These are phyloP conservation scores for Diaporthe australafricana DNA, from an alignment of 2,329 filamentous ascomycete species.

Conservation along the genomic window DNA sequence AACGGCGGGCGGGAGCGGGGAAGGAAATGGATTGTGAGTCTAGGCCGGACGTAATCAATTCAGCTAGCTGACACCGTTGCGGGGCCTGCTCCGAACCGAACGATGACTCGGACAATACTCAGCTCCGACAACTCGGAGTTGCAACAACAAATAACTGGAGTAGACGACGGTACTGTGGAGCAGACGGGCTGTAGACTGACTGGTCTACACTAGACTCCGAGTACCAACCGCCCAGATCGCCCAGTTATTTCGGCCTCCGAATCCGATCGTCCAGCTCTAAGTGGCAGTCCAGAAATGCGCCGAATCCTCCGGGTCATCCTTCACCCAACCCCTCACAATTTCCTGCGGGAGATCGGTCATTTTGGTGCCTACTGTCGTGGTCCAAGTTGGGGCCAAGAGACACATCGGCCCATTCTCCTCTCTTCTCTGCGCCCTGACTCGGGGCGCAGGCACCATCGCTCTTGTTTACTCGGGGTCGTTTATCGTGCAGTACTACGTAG, in stretches of 20 bases:
- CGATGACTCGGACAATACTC: slow-evolving; percentile 12
- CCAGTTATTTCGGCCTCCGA: background rate
- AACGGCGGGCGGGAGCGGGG: background rate
- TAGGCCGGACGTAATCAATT: background rate
- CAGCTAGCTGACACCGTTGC: slow-evolving; percentile 14
- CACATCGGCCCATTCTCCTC: background rate
- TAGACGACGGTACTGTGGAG: background rate
- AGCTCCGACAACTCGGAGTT: background rate
- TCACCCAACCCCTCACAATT: background rate
- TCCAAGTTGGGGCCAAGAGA: background rate
- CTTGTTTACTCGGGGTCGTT: background rate
- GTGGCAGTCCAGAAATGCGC: background rate
- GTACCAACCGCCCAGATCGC: no score
- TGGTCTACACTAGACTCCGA: background rate
- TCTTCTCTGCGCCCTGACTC: slow-evolving; percentile 1
- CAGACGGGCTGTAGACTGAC: no score
- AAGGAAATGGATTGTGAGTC: background rate
- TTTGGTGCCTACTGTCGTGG: background rate
- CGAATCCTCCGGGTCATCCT: slow-evolving; percentile 14
- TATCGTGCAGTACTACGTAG: background rate
- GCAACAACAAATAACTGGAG: background rate
- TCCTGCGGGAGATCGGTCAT: background rate
- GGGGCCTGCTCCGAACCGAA: background rate
- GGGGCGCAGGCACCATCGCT: background rate
- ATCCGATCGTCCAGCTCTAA: background rate